Evolutionary conservation across 192 early-diverging fungal genomes (phyloP).

Genomic region (Coemansia sp.): DNA sequence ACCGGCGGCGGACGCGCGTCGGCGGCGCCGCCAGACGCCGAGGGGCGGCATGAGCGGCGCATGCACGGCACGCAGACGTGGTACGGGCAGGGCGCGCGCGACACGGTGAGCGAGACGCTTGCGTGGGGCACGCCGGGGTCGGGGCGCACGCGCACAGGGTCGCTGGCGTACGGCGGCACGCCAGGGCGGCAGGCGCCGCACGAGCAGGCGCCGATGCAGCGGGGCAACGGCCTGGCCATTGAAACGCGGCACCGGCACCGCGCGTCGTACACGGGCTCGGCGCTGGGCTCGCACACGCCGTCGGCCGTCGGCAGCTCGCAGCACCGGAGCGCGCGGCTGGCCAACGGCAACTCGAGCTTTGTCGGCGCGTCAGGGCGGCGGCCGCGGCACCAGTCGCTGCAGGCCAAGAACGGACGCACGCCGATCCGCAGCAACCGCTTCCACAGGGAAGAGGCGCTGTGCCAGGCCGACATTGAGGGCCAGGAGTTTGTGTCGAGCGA

Average conservation of each 20-base stretch:
- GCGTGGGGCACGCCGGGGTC: slow-evolving; percentile 25
- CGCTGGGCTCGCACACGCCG: slow-evolving; percentile 12
- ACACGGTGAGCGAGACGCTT: slow-evolving; percentile 35
- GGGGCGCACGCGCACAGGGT: slow-evolving; percentile 30
- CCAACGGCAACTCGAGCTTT: slow-evolving; percentile 32
- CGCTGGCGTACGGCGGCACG: slow-evolving; percentile 14
- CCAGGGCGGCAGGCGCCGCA: slow-evolving; percentile 1
- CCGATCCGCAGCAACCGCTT: slow-evolving; percentile 47
- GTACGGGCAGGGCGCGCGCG: slow-evolving; percentile 5
- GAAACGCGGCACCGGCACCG: slow-evolving; percentile 22
- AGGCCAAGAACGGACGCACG: slow-evolving; percentile 21
- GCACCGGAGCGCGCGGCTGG: slow-evolving; percentile 3
- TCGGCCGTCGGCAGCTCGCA: slow-evolving; percentile 30
- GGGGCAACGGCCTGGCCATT: slow-evolving; percentile 18
- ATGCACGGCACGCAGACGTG: slow-evolving; percentile 12
- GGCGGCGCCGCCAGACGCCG: not conserved
- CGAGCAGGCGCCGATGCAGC: slow-evolving; percentile 13
- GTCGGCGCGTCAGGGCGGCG: slow-evolving; percentile 23
- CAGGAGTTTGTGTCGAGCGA: slow-evolving; percentile 50
- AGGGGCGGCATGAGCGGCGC: slow-evolving; percentile 6
- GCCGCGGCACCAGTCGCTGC: slow-evolving; percentile 10
- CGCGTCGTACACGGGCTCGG: slow-evolving; percentile 34
- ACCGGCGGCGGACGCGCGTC: slow-evolving; percentile 13
- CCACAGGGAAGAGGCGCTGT: slow-evolving; percentile 40
- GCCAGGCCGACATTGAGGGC: slow-evolving; percentile 36